Evolutionary conservation across 192 early-diverging fungal genomes (phyloP), one percentile per base, ranked within the genome.

Genomic region (Coemansia sp.): DNA sequence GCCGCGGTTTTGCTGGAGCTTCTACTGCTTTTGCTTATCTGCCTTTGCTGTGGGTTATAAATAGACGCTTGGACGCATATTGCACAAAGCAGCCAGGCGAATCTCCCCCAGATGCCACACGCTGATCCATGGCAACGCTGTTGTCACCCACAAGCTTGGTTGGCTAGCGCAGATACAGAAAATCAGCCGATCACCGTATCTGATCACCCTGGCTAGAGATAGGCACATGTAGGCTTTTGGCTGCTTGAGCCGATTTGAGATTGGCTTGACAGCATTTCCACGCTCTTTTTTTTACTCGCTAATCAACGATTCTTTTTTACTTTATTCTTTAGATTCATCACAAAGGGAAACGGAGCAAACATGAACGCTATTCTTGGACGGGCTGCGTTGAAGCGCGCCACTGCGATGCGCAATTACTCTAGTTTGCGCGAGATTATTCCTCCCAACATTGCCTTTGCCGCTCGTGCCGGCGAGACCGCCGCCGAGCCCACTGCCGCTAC

Each of bases 371-470:
- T 61, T 64, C 46, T 82, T 9, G 66, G 67, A 26, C 79, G 79
- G 79, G 51, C 73, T 35, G 48, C 56, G 21, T 43, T 81, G 59
- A 73, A 70, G 61, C 70, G 73, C 57, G 65, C 79, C 5, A 39
- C 69, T 35, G 56, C 63, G 9, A 42, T 70, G 39, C 79, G 79
- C 65, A 76, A 71, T 61, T 79, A 79, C 73, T 73, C 76, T 61
- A 83, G 73, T 60, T 61, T 83, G 39, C 82, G 82, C 50, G 72
- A 78, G 61, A 85, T 89, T 59, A 85, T 91, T 77, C 89, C 89
- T 63, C 89, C 89, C 61, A 88, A 88, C 82, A 82, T 91, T 76
- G 89, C 85, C 61, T 77, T 78, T 66, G 86, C 88, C 63, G 87
- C 85, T 60, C 86, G 83, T 37, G 67, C 71, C 16, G 73, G 73